Evolutionary conservation across 2,329 filamentous ascomycete species (phyloP).

Genomic region (Paraconiothyrium brasiliense): DNA sequence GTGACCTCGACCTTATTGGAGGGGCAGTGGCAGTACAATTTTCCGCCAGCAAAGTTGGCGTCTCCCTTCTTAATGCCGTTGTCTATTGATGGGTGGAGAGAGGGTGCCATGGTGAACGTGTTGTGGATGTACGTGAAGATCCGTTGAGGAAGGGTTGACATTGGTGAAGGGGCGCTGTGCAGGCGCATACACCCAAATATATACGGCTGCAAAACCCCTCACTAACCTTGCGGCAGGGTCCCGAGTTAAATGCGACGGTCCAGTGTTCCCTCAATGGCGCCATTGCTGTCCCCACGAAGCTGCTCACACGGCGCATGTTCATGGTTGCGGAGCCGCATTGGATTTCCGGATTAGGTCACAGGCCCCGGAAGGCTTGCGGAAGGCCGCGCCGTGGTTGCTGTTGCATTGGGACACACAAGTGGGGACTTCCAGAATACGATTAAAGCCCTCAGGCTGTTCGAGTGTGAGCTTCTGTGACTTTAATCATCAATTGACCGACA

Average conservation of each 20-base stretch:
- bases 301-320: not conserved
- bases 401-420: not conserved
- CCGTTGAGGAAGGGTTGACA: conserved; percentile 1
- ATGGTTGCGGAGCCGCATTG: conserved; percentile 14
- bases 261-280: not conserved
- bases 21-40: conserved; percentile 68
- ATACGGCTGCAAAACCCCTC: conserved; percentile 7
- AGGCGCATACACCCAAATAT: not conserved
- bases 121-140: conserved; percentile 13
- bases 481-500: not conserved
- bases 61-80: conserved; percentile 67
- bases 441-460: not conserved
- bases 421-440: not conserved
- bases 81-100: conserved; percentile 71
- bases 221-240: not conserved
- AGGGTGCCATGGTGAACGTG: conserved; percentile 44
- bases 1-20: conserved; percentile 66
- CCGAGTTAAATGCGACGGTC: not conserved
- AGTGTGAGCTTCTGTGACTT: not conserved
- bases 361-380: conserved; percentile 2
- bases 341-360: conserved; percentile 7
- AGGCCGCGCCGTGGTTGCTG: not conserved
- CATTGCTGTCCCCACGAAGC: not conserved
- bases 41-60: conserved; percentile 66
- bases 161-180: not conserved